Evolutionary conservation across 495 filamentous ascomycete genomes (phyloP).

Genomic region (Aspergillus sclerotioniger): DNA sequence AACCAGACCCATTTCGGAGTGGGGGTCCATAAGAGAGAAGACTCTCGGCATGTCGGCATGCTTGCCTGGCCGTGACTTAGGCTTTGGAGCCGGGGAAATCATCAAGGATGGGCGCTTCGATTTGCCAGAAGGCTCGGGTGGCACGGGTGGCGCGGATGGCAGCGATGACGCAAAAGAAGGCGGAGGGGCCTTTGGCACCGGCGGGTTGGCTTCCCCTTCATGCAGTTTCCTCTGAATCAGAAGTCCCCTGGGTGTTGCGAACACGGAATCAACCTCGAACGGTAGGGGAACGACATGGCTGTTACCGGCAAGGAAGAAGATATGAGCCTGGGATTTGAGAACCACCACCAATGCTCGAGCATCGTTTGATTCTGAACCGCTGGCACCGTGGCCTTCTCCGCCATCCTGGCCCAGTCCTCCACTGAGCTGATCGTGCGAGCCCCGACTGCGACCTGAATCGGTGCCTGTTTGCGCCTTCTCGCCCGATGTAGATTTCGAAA

Average conservation of each 20-base stretch:
- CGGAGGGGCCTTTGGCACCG: conserved; percentile 54
- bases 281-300: conserved; percentile 91
- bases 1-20: conserved; percentile 82
- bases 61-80: conserved; percentile 28
- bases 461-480: conserved; percentile 1
- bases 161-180: conserved; percentile 78
- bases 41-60: conserved; percentile 70
- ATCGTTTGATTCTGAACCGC: conserved; percentile 18
- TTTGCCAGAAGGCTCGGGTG: conserved; percentile 47
- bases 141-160: conserved; percentile 32
- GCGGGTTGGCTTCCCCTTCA: conserved; percentile 26
- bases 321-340: conserved; percentile 87
- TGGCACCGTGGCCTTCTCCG: conserved; percentile 19
- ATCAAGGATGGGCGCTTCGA: conserved; percentile 34
- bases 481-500: background rate
- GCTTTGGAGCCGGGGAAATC: conserved; percentile 22
- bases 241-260: conserved; percentile 76
- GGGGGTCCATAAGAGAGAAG: conserved; percentile 82
- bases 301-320: conserved; percentile 85
- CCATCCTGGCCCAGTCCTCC: conserved; percentile 23
- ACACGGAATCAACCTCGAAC: conserved; percentile 87
- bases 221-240: conserved; percentile 75
- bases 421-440: conserved; percentile 15
- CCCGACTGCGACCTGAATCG: conserved; percentile 14
- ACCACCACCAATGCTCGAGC: conserved; percentile 80